Base-by-base conservation (phyloP, 306 rosid species). In the Alnus glutinosa region DNA sequence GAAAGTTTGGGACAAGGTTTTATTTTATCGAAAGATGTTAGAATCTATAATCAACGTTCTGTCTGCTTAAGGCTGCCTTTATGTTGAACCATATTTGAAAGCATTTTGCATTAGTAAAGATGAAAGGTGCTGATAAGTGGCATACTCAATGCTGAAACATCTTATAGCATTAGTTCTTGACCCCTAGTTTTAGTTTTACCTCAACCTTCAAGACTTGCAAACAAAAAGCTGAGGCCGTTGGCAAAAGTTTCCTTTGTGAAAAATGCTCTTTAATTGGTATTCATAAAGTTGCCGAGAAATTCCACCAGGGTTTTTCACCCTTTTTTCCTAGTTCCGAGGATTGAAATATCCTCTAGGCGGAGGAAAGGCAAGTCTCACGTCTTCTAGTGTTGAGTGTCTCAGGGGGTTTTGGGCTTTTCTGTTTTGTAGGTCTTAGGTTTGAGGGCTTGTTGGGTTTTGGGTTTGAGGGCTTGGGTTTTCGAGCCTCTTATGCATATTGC, bases 171-270 rank as follows among this genome's bases (percentile, higher is more conserved):
- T 50, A 54, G 51, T 71, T 16, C n/a, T 46, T 71, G 66, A 59
- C 74, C 58, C 19, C 28, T 18, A 57, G 42, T 44, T 30, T 34
- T 76, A 59, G 76, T 19, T 54, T 39, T 19, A 51, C 50, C 51
- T 16, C 70, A 79, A 76, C 59, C 71, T 70, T 76, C 8, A 32
- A 58, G 58, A 75, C 23, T 58, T 50, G 14, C 23, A 58, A 75
- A 70, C 50, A 18, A 44, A 64, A 72, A 69, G 9, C 28, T 34
- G 50, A 28, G 46, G 71, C 32, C 50, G 58, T 66, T n/a, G 36
- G 19, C 55, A 39, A 62, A 51, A 47, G 42, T 37, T 50, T 50
- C 69, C 48, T 55, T 52, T 37, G 73, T 47, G 50, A 48, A 55
- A 46, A 48, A 66, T 54, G 44, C 9, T 55, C 55, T 15, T 78